Evolutionary conservation across 345 rosid genomes (phyloP).

Genomic region (Carallia brachiata): DNA sequence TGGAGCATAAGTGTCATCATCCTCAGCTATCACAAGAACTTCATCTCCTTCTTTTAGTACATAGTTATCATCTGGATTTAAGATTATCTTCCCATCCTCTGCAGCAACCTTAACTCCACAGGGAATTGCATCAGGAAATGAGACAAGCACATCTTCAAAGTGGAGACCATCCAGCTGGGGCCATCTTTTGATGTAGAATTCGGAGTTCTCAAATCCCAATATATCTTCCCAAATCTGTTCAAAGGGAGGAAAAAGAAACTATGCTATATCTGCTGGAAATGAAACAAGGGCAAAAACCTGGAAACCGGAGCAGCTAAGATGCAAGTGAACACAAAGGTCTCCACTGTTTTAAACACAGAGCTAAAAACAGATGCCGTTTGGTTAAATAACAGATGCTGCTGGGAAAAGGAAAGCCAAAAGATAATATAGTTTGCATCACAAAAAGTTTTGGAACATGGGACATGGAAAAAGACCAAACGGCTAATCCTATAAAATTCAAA

Average conservation of each 20-base stretch:
- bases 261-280: background rate
- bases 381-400: background rate
- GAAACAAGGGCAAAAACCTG: background rate
- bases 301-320: background rate
- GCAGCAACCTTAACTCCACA: slow-evolving; percentile 87
- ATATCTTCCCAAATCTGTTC: slow-evolving; percentile 93
- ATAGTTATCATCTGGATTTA: slow-evolving; percentile 78
- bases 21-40: slow-evolving; percentile 93
- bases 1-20: slow-evolving; percentile 92
- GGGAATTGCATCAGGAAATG: slow-evolving; percentile 87
- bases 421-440: background rate
- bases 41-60: slow-evolving; percentile 77
- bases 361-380: background rate
- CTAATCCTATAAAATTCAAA: background rate
- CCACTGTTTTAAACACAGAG: background rate
- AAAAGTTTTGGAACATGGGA: background rate
- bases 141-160: slow-evolving; percentile 70
- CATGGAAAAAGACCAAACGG: background rate
- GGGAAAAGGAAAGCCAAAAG: background rate
- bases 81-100: slow-evolving; percentile 64
- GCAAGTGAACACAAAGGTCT: background rate
- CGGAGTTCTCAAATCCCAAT: slow-evolving; percentile 88
- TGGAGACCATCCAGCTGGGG: slow-evolving; percentile 69
- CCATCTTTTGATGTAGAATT: slow-evolving; percentile 89
- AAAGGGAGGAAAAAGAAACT: slow-evolving; percentile 4